A percentile compares a stretch with the other conserved stretches of the same genome.
These are phyloP conservation scores for Globisporangium megalacanthum DNA, from an alignment of 352 stramenopile species.

Conservation along the genomic window DNA sequence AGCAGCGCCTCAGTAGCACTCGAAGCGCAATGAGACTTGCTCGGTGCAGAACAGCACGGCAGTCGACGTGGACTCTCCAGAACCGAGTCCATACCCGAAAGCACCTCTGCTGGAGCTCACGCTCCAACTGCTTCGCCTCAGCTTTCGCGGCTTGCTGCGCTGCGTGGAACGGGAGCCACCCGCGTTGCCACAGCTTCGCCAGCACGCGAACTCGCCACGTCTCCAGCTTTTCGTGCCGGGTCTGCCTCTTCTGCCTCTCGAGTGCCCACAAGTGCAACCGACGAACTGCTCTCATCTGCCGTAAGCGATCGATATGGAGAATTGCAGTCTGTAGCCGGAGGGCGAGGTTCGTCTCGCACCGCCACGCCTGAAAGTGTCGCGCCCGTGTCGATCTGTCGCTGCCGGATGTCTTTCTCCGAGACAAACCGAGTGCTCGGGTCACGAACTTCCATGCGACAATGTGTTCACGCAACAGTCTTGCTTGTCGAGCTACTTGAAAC, in stretches of 20 bases:
- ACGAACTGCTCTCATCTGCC: background rate
- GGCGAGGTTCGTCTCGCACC: background rate
- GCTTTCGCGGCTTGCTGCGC: conserved; percentile 1
- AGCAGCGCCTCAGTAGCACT: background rate
- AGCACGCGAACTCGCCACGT: background rate
- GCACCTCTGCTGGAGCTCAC: background rate
- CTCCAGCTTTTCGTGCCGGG: background rate
- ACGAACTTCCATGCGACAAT: conserved; percentile 19
- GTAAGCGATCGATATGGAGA: background rate
- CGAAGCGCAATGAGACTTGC: background rate
- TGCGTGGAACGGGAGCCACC: conserved; percentile 7
- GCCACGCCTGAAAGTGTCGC: conserved; percentile 6
- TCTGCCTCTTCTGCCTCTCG: too few species aligned
- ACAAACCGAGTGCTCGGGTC: conserved; percentile 16
- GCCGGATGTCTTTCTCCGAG: background rate
- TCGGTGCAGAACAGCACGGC: background rate
- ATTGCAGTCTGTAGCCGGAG: background rate
- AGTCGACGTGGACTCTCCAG: background rate
- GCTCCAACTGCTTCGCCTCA: background rate
- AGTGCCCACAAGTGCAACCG: background rate
- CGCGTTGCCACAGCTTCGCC: conserved; percentile 4
- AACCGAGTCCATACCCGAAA: background rate
- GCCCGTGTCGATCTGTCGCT: background rate
- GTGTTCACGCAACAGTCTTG: conserved; percentile 1
- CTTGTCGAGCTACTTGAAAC: background rate